Evolutionary conservation across 2,329 filamentous ascomycete species (phyloP).

Genomic region (Annulohypoxylon truncatum): DNA sequence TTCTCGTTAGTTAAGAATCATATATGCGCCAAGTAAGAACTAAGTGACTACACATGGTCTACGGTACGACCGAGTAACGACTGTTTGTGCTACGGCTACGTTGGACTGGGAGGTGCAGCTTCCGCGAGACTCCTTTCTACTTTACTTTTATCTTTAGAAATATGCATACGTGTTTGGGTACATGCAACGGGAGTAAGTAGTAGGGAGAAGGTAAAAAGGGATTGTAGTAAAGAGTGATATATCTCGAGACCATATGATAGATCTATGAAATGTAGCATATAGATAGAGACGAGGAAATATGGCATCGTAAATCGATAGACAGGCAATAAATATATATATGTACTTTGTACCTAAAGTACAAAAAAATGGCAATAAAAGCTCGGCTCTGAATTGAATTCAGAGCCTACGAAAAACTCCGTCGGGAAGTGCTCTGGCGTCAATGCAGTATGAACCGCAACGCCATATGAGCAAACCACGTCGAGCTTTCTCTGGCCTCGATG

Average conservation of each 20-base stretch:
- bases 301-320: no score
- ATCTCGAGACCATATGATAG: no score
- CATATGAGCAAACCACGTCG: slow-evolving; percentile 1
- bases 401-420: slow-evolving; percentile 21
- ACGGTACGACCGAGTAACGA: neutral
- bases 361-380: slow-evolving; percentile 20
- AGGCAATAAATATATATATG: no score
- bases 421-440: neutral
- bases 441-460: slow-evolving; percentile 4
- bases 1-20: neutral
- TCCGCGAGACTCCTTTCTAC: neutral
- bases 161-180: neutral
- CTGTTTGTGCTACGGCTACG: neutral
- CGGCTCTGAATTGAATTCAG: neutral
- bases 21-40: neutral
- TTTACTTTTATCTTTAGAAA: neutral
- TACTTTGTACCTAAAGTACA: neutral
- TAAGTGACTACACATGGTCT: neutral
- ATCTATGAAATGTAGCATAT: no score
- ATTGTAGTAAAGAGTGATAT: no score
- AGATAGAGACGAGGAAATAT: no score
- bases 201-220: neutral
- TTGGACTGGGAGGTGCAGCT: neutral
- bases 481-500: slow-evolving; percentile 23
- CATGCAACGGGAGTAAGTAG: neutral